phyloP scores from a whole-genome alignment of 2,329 filamentous ascomycete genomes.

The Sporothrix humicola region DNA sequence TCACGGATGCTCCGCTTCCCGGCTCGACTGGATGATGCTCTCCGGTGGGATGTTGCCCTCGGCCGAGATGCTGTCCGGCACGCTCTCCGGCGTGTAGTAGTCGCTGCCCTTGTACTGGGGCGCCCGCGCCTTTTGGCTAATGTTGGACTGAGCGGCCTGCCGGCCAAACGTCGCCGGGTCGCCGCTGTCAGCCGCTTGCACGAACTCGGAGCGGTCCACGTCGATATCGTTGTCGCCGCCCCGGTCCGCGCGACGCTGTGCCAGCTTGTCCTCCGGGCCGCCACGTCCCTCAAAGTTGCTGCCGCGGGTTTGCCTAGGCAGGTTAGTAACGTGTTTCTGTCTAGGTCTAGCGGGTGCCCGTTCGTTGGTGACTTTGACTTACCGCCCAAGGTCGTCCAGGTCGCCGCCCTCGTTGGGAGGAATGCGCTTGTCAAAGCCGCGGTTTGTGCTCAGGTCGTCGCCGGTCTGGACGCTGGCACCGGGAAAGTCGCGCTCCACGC shows the following conservation, averaged over 20 bases:
- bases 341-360: too few species aligned
- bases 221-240: not conserved
- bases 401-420: constrained; percentile 16
- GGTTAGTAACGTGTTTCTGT: too few species aligned
- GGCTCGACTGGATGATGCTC: constrained; percentile 8
- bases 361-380: too few species aligned
- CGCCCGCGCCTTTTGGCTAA: not conserved
- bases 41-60: not conserved
- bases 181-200: not conserved
- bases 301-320: not conserved
- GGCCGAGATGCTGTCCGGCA: constrained; percentile 13
- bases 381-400: constrained; percentile 9
- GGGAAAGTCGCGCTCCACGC: not conserved
- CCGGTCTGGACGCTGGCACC: not conserved
- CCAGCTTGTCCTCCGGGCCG: not conserved
- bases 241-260: not conserved
- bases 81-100: constrained; percentile 20
- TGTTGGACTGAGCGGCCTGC: not conserved
- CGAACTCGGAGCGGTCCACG: not conserved
- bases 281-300: not conserved
- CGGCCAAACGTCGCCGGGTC: not conserved
- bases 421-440: constrained; percentile 10
- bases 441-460: constrained; percentile 20
- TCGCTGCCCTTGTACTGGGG: constrained; percentile 5
- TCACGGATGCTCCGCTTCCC: not conserved